Conservation (phyloP, 1,139 yeast species). For the Spathaspora jeffriesii region DNA sequence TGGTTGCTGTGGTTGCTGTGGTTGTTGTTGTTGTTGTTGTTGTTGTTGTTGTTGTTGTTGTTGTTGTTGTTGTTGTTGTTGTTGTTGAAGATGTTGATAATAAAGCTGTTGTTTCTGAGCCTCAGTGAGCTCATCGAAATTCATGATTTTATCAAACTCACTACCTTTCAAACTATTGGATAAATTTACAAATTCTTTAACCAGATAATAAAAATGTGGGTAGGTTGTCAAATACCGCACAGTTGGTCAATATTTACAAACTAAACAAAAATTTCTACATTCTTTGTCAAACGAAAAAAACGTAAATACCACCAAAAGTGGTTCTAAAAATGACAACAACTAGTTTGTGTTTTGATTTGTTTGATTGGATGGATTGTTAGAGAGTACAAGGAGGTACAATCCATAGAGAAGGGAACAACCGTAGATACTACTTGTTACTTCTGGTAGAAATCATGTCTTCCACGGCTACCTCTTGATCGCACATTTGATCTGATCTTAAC, state of each 20-base stretch:
- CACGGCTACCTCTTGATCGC: no score
- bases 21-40: slow-evolving; percentile 19
- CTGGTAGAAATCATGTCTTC: no score
- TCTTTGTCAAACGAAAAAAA: not conserved
- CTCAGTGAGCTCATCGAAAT: slow-evolving; percentile 32
- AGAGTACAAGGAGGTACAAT: no score
- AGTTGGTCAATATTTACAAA: no score
- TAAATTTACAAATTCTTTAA: not conserved
- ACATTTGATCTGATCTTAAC: not conserved
- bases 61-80: slow-evolving; percentile 16
- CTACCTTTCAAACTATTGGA: not conserved
- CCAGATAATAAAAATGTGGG: not conserved
- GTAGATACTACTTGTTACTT: no score
- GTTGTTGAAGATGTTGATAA: slow-evolving; percentile 20
- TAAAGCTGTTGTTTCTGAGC: slow-evolving; percentile 37
- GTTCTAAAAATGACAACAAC: not conserved
- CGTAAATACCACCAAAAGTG: not conserved
- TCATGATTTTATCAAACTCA: slow-evolving; percentile 17
- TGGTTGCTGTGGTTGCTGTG: slow-evolving; percentile 13
- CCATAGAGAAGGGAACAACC: not conserved
- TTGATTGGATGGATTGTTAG: no score
- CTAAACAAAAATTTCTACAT: not conserved
- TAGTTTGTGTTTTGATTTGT: not conserved
- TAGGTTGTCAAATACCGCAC: not conserved
- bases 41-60: slow-evolving; percentile 32